Percentiles rank a stretch among this genome's conserved stretches.
Conservation (phyloP, 208 protist species). For the Trypanosoma mega region DNA sequence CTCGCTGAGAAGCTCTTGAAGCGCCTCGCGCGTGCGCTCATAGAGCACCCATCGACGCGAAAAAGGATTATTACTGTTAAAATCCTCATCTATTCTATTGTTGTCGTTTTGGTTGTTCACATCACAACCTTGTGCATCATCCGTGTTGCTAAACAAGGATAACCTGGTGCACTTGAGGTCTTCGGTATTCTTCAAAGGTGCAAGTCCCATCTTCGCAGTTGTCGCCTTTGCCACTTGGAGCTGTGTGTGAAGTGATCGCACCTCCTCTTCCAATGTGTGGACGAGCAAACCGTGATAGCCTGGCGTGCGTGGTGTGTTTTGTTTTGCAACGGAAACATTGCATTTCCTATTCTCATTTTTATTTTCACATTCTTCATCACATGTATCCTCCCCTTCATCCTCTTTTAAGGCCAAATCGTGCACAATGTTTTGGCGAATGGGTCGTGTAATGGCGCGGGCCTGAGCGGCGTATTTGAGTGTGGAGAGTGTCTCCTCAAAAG, state of each 20-base stretch:
- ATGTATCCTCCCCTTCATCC: too few species aligned
- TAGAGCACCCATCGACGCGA: too few species aligned
- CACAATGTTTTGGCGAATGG: neutral
- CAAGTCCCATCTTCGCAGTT: neutral
- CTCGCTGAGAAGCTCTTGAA: too few species aligned
- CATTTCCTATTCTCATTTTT: neutral
- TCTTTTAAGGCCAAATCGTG: too few species aligned
- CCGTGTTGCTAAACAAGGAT: too few species aligned
- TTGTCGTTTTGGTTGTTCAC: too few species aligned
- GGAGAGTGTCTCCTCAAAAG: constrained; percentile 50
- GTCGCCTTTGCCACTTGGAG: neutral
- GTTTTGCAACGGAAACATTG: neutral
- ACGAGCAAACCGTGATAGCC: neutral
- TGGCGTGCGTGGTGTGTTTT: neutral
- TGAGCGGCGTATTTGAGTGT: constrained; percentile 65
- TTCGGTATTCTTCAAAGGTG: neutral
- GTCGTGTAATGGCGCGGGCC: constrained; percentile 10
- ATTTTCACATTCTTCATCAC: neutral
- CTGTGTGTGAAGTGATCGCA: constrained; percentile 11
- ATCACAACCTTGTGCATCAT: neutral
- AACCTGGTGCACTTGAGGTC: neutral
- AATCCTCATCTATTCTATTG: too few species aligned
- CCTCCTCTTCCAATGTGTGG: neutral
- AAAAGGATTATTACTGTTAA: too few species aligned
- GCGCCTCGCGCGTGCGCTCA: too few species aligned